phyloP scores from a whole-genome alignment of 768 basidiomycete genomes.

The Cubamyces sp. region DNA sequence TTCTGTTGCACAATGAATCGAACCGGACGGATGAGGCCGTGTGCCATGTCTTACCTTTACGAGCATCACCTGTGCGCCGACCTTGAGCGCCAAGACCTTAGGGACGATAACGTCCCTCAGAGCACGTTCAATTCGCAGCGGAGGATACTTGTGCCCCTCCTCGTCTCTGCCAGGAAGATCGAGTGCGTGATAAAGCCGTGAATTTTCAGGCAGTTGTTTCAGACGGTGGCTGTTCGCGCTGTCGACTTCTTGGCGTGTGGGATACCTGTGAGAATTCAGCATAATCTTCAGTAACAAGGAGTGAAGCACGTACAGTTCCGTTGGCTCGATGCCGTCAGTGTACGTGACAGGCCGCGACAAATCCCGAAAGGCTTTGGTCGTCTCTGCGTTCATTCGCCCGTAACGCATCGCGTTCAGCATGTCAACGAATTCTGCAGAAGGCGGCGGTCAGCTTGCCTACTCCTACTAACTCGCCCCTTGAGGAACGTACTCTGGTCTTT shows the following conservation, averaged over 20 bases:
- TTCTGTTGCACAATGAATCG: slow-evolving; percentile 48
- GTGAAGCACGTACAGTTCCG: slow-evolving; percentile 62
- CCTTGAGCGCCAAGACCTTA: slow-evolving; percentile 44
- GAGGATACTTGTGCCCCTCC: slow-evolving; percentile 40
- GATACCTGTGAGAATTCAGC: slow-evolving; percentile 50
- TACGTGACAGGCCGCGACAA: slow-evolving; percentile 65
- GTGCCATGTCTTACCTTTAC: slow-evolving; percentile 53
- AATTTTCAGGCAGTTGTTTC: slow-evolving; percentile 43
- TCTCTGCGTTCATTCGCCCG: slow-evolving; percentile 56
- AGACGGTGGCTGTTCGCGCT: slow-evolving; percentile 62
- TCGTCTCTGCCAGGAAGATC: slow-evolving; percentile 54
- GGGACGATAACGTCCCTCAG: slow-evolving; percentile 68
- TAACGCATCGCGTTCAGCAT: slow-evolving; percentile 90
- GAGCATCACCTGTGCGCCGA: slow-evolving; percentile 87
- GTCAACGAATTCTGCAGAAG: slow-evolving; percentile 58
- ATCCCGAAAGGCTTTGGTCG: slow-evolving; percentile 51
- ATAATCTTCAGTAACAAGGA: background rate
- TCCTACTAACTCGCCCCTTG: background rate
- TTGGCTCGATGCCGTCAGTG: slow-evolving; percentile 76
- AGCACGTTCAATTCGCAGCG: slow-evolving; percentile 45
- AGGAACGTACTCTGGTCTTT: slow-evolving; percentile 66
- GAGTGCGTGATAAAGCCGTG: slow-evolving; percentile 44
- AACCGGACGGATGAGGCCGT: background rate
- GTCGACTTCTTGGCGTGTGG: slow-evolving; percentile 74
- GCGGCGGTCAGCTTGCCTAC: background rate